phyloP scores from a whole-genome alignment of 2,329 filamentous ascomycete species.

The Neonectria sp. region DNA sequence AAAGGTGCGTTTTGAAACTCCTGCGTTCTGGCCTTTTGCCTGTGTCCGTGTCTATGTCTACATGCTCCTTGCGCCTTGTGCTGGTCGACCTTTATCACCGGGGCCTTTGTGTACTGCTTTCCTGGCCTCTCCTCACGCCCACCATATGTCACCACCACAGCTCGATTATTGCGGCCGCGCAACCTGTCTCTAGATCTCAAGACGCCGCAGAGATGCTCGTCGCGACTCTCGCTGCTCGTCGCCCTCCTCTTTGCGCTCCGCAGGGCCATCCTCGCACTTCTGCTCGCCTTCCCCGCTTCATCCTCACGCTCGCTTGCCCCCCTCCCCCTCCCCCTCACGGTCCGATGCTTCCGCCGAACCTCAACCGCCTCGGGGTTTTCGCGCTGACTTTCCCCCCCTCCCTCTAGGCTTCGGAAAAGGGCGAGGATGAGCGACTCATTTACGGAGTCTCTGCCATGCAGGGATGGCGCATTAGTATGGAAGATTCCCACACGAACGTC shows the following conservation, averaged over 20 bases:
- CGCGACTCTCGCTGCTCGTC: slow-evolving; percentile 1
- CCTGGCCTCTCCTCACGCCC: slow-evolving; percentile 38
- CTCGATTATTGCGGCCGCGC: slow-evolving; percentile 20
- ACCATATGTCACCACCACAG: slow-evolving; percentile 26
- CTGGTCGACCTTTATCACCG: background rate
- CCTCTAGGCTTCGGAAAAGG: slow-evolving; percentile 84
- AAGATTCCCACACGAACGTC: slow-evolving; percentile 92
- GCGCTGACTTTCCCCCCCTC: slow-evolving; percentile 45
- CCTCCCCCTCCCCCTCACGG: slow-evolving; percentile 17
- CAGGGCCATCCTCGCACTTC: slow-evolving; percentile 8
- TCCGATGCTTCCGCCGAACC: slow-evolving; percentile 34
- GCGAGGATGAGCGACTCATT: slow-evolving; percentile 92
- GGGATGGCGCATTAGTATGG: slow-evolving; percentile 99
- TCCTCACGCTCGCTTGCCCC: slow-evolving; percentile 23
- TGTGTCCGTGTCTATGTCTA: slow-evolving; percentile 13
- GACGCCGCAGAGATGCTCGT: slow-evolving; percentile 9
- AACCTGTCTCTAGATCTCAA: slow-evolving; percentile 31
- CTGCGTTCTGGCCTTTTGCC: slow-evolving; percentile 10
- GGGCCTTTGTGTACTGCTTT: slow-evolving; percentile 27
- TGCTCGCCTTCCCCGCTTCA: slow-evolving; percentile 31
- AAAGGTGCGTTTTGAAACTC: slow-evolving; percentile 77
- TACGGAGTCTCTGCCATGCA: slow-evolving; percentile 99
- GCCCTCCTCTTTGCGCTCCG: slow-evolving; percentile 4
- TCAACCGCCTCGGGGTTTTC: slow-evolving; percentile 31
- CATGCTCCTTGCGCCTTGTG: slow-evolving; percentile 15